Conservation (phyloP, 129 eudicot species). For the Flaveria robusta region DNA sequence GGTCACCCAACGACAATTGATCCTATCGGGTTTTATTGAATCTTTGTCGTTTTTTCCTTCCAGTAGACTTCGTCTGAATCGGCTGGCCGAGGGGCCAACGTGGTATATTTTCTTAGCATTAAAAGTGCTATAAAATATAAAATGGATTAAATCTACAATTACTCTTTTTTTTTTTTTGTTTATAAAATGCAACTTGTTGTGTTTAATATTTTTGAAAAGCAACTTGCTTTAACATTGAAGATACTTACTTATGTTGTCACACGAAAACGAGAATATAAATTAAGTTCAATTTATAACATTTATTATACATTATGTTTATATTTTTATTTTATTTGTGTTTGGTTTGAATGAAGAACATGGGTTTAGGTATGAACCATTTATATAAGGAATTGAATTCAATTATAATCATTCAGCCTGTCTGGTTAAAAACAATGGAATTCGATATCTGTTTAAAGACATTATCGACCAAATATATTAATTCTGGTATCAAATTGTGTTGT, state of each 20-base stretch:
- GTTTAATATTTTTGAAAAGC: slow-evolving; percentile 15
- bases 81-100: slow-evolving; percentile 15
- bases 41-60: slow-evolving; percentile 20
- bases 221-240: slow-evolving; percentile 27
- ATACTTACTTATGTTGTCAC: slow-evolving; percentile 23
- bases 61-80: slow-evolving; percentile 30
- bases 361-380: slow-evolving; percentile 23
- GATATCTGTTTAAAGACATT: slow-evolving; percentile 16
- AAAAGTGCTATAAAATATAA: neutral
- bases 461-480: neutral
- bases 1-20: slow-evolving; percentile 18
- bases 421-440: slow-evolving; percentile 20
- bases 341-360: slow-evolving; percentile 38
- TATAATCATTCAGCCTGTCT: slow-evolving; percentile 24
- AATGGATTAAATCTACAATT: neutral
- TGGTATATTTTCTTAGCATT: neutral
- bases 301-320: neutral
- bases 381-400: slow-evolving; percentile 27
- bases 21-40: slow-evolving; percentile 40
- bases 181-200: slow-evolving; percentile 28
- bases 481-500: neutral
- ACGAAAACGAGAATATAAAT: slow-evolving; percentile 19
- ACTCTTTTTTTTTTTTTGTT: neutral
- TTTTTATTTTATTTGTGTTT: slow-evolving; percentile 19
- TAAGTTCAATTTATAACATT: too few species aligned